Conservation (phyloP, 768 basidiomycete genomes). For the Boletus huronensis region DNA sequence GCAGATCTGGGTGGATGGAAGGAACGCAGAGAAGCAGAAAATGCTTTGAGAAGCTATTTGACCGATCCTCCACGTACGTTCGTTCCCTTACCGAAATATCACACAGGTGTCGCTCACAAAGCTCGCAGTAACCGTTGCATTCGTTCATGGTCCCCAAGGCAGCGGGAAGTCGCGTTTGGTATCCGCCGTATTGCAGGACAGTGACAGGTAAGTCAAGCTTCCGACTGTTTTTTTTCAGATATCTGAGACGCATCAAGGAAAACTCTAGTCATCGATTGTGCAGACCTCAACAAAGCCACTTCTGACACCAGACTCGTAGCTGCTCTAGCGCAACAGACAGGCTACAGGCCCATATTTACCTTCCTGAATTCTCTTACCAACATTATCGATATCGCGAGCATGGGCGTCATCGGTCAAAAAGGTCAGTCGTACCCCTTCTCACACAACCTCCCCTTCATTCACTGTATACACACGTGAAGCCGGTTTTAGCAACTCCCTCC, state of each 20-base stretch:
- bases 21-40: conserved; percentile 77
- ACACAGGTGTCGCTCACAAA: conserved; percentile 4
- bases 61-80: conserved; percentile 68
- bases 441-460: not conserved
- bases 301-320: conserved; percentile 69
- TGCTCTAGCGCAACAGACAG: conserved; percentile 74
- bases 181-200: conserved; percentile 47
- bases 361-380: conserved; percentile 78
- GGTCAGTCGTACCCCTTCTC: conserved; percentile 37
- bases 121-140: conserved; percentile 61
- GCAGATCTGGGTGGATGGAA: conserved; percentile 62
- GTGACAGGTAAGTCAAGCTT: conserved; percentile 42
- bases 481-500: conserved; percentile 74
- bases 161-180: conserved; percentile 73
- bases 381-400: conserved; percentile 86
- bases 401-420: conserved; percentile 96
- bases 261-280: conserved; percentile 79
- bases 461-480: conserved; percentile 42
- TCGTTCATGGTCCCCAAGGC: conserved; percentile 81
- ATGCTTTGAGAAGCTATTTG: conserved; percentile 65
- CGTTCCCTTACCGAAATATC: not conserved
- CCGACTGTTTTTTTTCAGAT: not conserved
- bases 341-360: conserved; percentile 87
- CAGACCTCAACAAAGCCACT: conserved; percentile 61
- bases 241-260: conserved; percentile 42